Percentiles rank a stretch among this genome's conserved stretches.
These are phyloP conservation scores for Albizia julibrissin DNA, from an alignment of 306 rosid genomes.

Conservation along the genomic window DNA sequence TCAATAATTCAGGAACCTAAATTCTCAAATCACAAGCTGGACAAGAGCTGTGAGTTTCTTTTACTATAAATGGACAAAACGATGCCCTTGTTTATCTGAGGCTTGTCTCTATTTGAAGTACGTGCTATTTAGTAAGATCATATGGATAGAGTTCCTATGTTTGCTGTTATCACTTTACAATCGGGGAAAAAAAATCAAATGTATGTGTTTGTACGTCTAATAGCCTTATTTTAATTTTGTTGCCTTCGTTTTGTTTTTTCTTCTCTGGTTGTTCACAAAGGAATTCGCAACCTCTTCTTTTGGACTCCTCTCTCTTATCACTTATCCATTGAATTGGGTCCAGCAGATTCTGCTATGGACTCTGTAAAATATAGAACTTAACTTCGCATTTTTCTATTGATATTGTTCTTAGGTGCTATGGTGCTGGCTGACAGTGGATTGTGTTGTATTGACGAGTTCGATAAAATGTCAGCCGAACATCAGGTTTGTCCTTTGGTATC, in stretches of 20 bases:
- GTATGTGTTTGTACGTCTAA: background rate
- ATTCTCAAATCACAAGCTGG: background rate
- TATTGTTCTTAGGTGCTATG: conserved; percentile 73
- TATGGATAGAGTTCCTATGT: background rate
- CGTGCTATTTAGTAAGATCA: conserved; percentile 16
- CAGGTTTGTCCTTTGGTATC: conserved; percentile 63
- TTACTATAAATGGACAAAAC: background rate
- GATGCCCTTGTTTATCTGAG: conserved; percentile 20
- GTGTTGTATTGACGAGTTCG: conserved; percentile 95
- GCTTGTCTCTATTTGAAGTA: conserved; percentile 29
- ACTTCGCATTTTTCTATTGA: conserved; percentile 23
- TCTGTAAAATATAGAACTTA: conserved; percentile 10
- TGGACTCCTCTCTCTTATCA: background rate
- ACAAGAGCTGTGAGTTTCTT: conserved; percentile 14
- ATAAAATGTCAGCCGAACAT: conserved; percentile 93
- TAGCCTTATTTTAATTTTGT: background rate
- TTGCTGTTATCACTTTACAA: background rate
- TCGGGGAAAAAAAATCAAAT: background rate
- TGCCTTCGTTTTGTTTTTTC: background rate
- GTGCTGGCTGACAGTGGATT: conserved; percentile 94
- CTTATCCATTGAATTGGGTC: conserved; percentile 18
- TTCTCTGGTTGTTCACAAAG: background rate
- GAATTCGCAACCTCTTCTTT: background rate
- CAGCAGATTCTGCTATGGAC: conserved; percentile 13
- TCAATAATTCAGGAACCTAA: background rate